phyloP scores from a whole-genome alignment of 768 basidiomycete species.

The Omphalotus guepiniiformis region DNA sequence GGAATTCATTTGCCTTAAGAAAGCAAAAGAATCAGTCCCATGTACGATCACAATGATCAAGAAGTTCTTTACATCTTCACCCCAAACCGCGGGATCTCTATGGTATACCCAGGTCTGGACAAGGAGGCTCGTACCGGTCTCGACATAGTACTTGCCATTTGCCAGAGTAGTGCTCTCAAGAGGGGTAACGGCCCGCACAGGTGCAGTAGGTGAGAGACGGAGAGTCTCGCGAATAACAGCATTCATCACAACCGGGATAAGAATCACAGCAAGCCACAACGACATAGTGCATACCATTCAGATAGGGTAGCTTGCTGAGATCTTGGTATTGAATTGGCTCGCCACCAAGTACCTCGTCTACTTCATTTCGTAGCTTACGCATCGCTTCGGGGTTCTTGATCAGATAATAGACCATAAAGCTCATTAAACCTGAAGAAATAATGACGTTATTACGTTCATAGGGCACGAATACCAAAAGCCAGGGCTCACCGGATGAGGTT shows the following conservation, averaged over 20 bases:
- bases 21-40: not conserved
- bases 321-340: conserved; percentile 33
- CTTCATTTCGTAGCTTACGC: conserved; percentile 40
- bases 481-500: conserved; percentile 19
- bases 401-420: conserved; percentile 40
- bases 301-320: conserved; percentile 39
- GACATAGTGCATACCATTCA: conserved; percentile 29
- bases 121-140: conserved; percentile 23
- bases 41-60: not conserved
- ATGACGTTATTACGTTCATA: not conserved
- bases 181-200: conserved; percentile 28
- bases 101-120: conserved; percentile 29
- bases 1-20: conserved; percentile 38
- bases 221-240: conserved; percentile 37
- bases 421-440: conserved; percentile 33
- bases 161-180: conserved; percentile 33
- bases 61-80: conserved; percentile 34
- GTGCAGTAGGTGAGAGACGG: conserved; percentile 35
- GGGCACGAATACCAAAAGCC: not conserved
- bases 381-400: conserved; percentile 40
- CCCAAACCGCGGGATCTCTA: conserved; percentile 42
- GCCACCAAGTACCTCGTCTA: conserved; percentile 42
- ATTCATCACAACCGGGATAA: too few species aligned
- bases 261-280: too few species aligned
- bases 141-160: conserved; percentile 37